These are phyloP conservation scores for Chionographis japonica DNA, from an alignment of 106 monocot genomes.

Conservation along the genomic window DNA sequence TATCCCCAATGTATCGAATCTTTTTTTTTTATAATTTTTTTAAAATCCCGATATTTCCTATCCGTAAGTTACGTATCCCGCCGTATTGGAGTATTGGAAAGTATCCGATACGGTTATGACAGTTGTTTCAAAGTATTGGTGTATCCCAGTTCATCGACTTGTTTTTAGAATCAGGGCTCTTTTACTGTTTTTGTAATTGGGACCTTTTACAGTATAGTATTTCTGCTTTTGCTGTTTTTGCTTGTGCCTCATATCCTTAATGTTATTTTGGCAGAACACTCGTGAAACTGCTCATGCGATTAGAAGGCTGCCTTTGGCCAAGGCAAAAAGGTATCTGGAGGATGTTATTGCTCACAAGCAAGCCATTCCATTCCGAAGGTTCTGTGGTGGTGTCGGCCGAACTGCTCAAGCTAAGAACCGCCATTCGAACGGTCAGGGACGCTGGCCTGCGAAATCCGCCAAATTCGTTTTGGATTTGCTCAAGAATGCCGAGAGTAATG, in stretches of 20 bases:
- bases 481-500: constrained; percentile 65
- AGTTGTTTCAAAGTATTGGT: too few species aligned
- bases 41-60: too few species aligned
- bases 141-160: too few species aligned
- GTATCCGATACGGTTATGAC: too few species aligned
- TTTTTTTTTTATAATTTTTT: too few species aligned
- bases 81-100: too few species aligned
- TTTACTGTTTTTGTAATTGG: too few species aligned
- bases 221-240: background rate
- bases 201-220: too few species aligned
- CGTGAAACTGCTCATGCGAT: constrained; percentile 41
- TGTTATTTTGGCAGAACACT: constrained; percentile 22
- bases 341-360: constrained; percentile 51
- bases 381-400: constrained; percentile 38
- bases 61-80: too few species aligned
- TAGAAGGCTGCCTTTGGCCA: constrained; percentile 34
- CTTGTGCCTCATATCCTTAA: background rate
- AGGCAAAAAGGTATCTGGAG: constrained; percentile 45
- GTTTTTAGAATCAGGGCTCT: too few species aligned
- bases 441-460: constrained; percentile 62
- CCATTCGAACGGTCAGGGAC: constrained; percentile 44
- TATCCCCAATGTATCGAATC: too few species aligned
- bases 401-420: constrained; percentile 40
- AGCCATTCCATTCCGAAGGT: constrained; percentile 42
- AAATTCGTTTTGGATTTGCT: constrained; percentile 57